Percentiles rank a stretch among this genome's conserved stretches.
Conservation (phyloP, 805 yeast genomes). For the Pichia deserticola region DNA sequence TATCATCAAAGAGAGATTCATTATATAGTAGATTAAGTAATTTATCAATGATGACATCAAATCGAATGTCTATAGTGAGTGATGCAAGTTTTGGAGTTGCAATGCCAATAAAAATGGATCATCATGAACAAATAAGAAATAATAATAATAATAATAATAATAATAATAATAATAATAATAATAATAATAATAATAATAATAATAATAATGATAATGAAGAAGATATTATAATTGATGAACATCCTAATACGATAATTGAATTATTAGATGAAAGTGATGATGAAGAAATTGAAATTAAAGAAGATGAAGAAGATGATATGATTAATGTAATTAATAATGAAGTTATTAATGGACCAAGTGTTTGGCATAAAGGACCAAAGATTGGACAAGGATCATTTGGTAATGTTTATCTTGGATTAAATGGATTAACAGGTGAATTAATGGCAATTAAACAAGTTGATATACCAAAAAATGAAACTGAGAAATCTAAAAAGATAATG, state of each 20-base stretch:
- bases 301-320: slow-evolving; percentile 29
- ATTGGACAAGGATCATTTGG: slow-evolving; percentile 97
- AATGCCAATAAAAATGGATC: slow-evolving; percentile 22
- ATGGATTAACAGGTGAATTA: slow-evolving; percentile 84
- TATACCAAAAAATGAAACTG: slow-evolving; percentile 37
- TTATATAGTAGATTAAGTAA: slow-evolving; percentile 16
- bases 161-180: slow-evolving; percentile 13
- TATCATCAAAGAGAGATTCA: slow-evolving; percentile 13
- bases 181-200: no score
- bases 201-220: not conserved
- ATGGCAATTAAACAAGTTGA: slow-evolving; percentile 97
- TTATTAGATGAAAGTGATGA: slow-evolving; percentile 36
- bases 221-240: slow-evolving; percentile 7
- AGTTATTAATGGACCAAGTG: slow-evolving; percentile 52
- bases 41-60: slow-evolving; percentile 7
- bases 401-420: slow-evolving; percentile 85
- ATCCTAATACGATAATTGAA: slow-evolving; percentile 39
- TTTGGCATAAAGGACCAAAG: slow-evolving; percentile 89
- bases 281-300: slow-evolving; percentile 21
- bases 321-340: slow-evolving; percentile 30
- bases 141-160: slow-evolving; percentile 13
- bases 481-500: slow-evolving; percentile 36
- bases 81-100: slow-evolving; percentile 27
- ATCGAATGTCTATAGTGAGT: slow-evolving; percentile 22
- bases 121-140: slow-evolving; percentile 40